phyloP scores from a whole-genome alignment of 805 yeast genomes.

The Candida ortonii region DNA sequence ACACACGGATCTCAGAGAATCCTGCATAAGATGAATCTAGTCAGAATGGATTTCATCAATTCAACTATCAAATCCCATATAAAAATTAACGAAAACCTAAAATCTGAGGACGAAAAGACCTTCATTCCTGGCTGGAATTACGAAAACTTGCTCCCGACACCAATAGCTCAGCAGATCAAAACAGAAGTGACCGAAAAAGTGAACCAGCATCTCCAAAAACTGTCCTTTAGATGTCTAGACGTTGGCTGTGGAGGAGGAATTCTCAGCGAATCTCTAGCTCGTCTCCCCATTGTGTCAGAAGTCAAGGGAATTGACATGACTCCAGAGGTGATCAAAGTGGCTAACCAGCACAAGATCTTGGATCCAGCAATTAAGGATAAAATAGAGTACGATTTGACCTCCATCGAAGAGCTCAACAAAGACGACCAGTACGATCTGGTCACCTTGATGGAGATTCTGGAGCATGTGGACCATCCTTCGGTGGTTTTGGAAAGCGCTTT shows the following conservation, averaged over 20 bases:
- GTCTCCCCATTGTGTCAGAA: constrained; percentile 56
- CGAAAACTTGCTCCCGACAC: constrained; percentile 59
- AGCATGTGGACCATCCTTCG: constrained; percentile 87
- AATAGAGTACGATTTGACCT: constrained; percentile 55
- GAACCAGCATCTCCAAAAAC: constrained; percentile 33
- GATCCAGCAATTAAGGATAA: constrained; percentile 59
- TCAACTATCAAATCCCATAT: constrained; percentile 50
- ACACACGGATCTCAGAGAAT: constrained; percentile 89
- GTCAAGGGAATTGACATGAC: constrained; percentile 89
- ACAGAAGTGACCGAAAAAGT: constrained; percentile 49
- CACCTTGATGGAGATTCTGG: constrained; percentile 91
- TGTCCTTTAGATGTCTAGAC: constrained; percentile 62
- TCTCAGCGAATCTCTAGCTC: constrained; percentile 79
- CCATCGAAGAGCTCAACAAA: constrained; percentile 56
- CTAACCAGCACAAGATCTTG: constrained; percentile 57
- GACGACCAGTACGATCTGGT: constrained; percentile 64
- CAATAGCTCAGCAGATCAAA: constrained; percentile 45
- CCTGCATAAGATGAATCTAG: constrained; percentile 88
- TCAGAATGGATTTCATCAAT: constrained; percentile 83
- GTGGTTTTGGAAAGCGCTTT: constrained; percentile 69
- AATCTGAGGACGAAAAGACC: constrained; percentile 41
- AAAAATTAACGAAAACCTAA: constrained; percentile 39
- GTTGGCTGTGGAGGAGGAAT: constrained; percentile 99
- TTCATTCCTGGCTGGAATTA: constrained; percentile 76
- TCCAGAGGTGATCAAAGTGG: constrained; percentile 76